phyloP scores from a whole-genome alignment of 2,329 filamentous ascomycete species.

The Colletotrichum trifolii region DNA sequence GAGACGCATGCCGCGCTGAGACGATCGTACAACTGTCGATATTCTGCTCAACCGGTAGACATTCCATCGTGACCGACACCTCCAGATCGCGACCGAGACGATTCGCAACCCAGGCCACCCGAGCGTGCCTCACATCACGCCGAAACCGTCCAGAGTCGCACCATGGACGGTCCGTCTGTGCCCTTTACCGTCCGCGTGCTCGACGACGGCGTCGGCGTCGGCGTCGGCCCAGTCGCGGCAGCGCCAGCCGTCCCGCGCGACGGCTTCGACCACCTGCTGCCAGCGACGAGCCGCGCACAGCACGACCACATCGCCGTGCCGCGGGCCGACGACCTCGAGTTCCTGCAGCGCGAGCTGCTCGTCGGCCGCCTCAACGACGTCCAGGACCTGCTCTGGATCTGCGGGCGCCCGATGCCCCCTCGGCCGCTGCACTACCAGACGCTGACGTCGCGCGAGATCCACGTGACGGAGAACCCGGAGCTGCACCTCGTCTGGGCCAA shows the following conservation, averaged over 20 bases:
- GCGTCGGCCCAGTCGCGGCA: constrained; percentile 2
- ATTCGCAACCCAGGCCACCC: neutral
- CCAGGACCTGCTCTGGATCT: constrained; percentile 42
- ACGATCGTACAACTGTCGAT: too few species aligned
- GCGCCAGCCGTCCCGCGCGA: constrained; percentile 1
- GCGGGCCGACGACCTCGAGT: constrained; percentile 29
- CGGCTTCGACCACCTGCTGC: constrained; percentile 40
- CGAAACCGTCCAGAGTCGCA: constrained; percentile 10
- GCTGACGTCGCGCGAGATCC: constrained; percentile 42
- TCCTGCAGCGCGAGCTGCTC: constrained; percentile 44
- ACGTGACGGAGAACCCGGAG: constrained; percentile 50
- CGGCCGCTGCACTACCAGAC: constrained; percentile 42
- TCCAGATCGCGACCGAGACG: too few species aligned
- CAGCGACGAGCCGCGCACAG: constrained; percentile 44
- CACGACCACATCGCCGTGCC: constrained; percentile 44
- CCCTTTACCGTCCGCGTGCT: constrained; percentile 33
- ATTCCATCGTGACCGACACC: too few species aligned
- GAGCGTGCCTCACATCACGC: neutral
- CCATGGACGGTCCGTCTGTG: constrained; percentile 29
- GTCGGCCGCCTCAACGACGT: constrained; percentile 44
- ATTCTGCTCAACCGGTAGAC: too few species aligned
- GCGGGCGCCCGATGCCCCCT: constrained; percentile 41
- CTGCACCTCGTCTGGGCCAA: constrained; percentile 54
- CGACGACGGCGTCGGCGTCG: constrained; percentile 12
- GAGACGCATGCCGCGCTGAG: too few species aligned